Percentiles rank a stretch among this genome's conserved stretches.
Evolutionary conservation across 768 basidiomycete genomes (phyloP).

Genomic region (Clavaria fumosa): DNA sequence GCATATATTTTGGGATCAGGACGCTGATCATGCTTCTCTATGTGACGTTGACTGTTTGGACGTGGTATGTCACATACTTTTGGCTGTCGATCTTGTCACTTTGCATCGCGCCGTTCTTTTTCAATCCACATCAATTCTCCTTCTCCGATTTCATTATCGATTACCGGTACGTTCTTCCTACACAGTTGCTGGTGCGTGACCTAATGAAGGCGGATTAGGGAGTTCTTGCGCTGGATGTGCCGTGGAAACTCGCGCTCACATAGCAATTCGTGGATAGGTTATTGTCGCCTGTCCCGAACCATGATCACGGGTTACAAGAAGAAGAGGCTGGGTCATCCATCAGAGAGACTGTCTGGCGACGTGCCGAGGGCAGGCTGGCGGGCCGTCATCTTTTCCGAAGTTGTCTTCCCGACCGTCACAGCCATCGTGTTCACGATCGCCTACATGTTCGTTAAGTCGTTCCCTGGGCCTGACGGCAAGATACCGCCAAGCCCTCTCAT

Average conservation of each 20-base stretch:
- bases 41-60: conserved; percentile 85
- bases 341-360: conserved; percentile 92
- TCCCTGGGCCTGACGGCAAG: conserved; percentile 45
- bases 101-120: conserved; percentile 92
- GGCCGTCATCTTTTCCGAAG: conserved; percentile 75
- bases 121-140: conserved; percentile 99
- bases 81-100: conserved; percentile 90
- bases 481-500: conserved; percentile 73
- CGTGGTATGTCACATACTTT: conserved; percentile 90
- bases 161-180: conserved; percentile 43
- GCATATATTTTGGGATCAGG: conserved; percentile 94
- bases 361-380: conserved; percentile 90
- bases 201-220: conserved; percentile 31
- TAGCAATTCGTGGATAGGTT: conserved; percentile 98
- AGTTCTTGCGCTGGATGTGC: conserved; percentile 98
- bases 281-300: conserved; percentile 93
- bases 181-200: not conserved
- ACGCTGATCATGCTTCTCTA: conserved; percentile 87
- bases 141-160: conserved; percentile 96
- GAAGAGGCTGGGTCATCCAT: conserved; percentile 92
- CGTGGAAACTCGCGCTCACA: conserved; percentile 96
- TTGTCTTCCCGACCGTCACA: conserved; percentile 74
- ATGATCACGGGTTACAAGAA: conserved; percentile 99
- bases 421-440: conserved; percentile 77
- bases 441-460: conserved; percentile 87